A percentile compares a stretch with the other conserved stretches of the same genome.
phyloP scores from a whole-genome alignment of 176 grass and related monocot genomes.

The Typha latifolia region DNA sequence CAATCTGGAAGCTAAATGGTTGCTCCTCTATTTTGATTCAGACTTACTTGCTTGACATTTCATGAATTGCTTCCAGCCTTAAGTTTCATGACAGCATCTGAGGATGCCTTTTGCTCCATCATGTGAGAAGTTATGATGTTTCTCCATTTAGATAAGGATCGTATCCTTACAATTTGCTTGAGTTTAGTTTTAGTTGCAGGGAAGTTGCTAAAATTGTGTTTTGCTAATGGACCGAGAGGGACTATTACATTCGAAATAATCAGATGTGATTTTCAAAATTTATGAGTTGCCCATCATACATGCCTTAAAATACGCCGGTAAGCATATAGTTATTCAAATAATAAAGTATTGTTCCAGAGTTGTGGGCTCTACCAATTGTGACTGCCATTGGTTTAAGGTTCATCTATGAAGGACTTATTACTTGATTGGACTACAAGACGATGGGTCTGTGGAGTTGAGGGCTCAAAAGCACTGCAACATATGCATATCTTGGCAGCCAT shows the following conservation, averaged over 20 bases:
- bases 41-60: slow-evolving; percentile 19
- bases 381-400: slow-evolving; percentile 1
- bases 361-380: neutral
- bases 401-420: neutral
- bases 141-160: neutral
- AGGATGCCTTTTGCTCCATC: slow-evolving; percentile 4
- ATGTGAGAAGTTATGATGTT: neutral
- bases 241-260: neutral
- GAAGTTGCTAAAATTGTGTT: neutral
- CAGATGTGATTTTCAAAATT: neutral
- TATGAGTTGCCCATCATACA: neutral
- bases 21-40: slow-evolving; percentile 6
- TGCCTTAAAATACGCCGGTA: neutral
- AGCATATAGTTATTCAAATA: neutral
- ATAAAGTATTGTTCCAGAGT: neutral
- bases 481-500: neutral
- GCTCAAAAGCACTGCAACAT: neutral
- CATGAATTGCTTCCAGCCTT: slow-evolving; percentile 4
- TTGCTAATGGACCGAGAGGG: neutral
- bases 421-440: neutral
- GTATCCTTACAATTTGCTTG: neutral
- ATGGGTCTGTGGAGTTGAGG: neutral
- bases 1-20: slow-evolving; percentile 17
- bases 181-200: neutral
- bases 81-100: slow-evolving; percentile 3